Base-by-base conservation (phyloP, 1,139 yeast species). In the Lodderomyces metapsilosis region DNA sequence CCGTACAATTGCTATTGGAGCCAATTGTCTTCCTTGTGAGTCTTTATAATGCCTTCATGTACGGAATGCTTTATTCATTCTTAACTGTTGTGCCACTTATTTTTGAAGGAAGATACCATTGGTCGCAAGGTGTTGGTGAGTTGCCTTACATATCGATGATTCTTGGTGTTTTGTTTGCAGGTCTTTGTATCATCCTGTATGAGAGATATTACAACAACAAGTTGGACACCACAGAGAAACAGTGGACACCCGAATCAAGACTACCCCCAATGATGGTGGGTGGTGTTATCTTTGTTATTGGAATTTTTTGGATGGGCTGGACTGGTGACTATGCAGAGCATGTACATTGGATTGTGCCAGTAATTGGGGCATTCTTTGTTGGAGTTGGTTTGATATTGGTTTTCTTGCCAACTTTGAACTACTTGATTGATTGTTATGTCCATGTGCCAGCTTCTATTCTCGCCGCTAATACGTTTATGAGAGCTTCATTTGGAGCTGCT, bases 291-390 rank as follows among this genome's bases (percentile, higher is more conserved):
- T 87, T 88, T 69, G 84, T 95, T 25, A 68, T 79, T 49, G 96
- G 96, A 40, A 69, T 88, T 46, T 73, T 88, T 54, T 87, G 95
- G 95, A 71, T 88, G 56, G 80, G 87, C 41, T 88, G 95, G 95
- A 69, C 88, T 2, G 96, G 96, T 55, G 74, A 78, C 53, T 88
- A 80, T 61, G 82, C 75, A 33, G 64, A 80, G 15, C 61, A 62
- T 27, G 78, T 86, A 30, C 95, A 83, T 58, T 88, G 94, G 92
- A 82, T 84, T 51, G 92, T 80, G 11, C 96, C 96, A 24, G 88
- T 91, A 1, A 62, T 82, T 33, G 84, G 89, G 18, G 91, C 91
- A 37, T 56, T 77, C 0, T 78, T 82, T 51, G 75, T 84, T 39
- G 96, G 96, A 9, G 76, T 73, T 52, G 95, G 95, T 24, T 66